Conservation (phyloP, 1,284 basidiomycete species). For the Irpex lacteus region DNA sequence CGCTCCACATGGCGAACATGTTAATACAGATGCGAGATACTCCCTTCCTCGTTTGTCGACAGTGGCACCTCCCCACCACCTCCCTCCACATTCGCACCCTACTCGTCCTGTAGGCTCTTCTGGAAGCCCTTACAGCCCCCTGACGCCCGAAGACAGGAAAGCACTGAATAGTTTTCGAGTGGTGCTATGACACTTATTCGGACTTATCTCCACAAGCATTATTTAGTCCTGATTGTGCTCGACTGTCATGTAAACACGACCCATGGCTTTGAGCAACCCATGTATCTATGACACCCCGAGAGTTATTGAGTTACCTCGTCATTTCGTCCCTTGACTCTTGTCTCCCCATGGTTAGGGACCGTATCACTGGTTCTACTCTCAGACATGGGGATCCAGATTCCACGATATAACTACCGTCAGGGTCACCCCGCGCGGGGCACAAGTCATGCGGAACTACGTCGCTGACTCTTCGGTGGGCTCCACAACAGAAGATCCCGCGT, state of each 20-base stretch:
- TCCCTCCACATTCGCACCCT: constrained; percentile 18
- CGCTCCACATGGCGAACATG: constrained; percentile 7
- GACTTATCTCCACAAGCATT: not conserved
- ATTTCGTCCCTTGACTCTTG: not conserved
- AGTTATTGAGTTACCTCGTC: not conserved
- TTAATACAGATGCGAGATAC: constrained; percentile 20
- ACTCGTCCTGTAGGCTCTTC: constrained; percentile 20
- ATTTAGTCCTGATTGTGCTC: not conserved
- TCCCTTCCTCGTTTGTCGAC: constrained; percentile 41
- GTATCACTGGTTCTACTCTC: not conserved
- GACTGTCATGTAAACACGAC: not conserved
- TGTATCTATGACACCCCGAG: too few relatives aligned
- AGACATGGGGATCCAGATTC: not conserved
- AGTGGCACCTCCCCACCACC: constrained; percentile 29
- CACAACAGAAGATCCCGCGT: not conserved
- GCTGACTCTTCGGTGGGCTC: constrained; percentile 15
- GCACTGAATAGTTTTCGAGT: constrained; percentile 32
- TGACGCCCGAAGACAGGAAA: constrained; percentile 30
- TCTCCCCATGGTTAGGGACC: not conserved
- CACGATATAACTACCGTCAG: not conserved
- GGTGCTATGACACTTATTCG: constrained; percentile 20
- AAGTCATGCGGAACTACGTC: constrained; percentile 15
- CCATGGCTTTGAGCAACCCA: too few relatives aligned
- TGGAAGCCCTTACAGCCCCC: constrained; percentile 25
- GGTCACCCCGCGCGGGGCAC: not conserved